phyloP scores from a whole-genome alignment of 2,329 filamentous ascomycete genomes.

The Exserohilum turcica region DNA sequence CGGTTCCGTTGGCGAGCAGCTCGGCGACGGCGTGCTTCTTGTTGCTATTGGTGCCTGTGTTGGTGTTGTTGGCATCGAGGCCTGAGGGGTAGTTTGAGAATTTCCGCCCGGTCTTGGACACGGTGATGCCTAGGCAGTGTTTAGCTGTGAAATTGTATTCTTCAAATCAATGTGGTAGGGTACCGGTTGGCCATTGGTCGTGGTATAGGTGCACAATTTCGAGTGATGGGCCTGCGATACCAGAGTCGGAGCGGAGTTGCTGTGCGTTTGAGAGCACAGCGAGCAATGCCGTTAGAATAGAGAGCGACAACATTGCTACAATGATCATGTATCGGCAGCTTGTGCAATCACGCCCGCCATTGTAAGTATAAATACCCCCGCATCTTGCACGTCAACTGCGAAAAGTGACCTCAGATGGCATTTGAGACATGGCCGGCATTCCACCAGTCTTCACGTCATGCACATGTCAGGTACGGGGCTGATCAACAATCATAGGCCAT shows the following conservation, averaged over 20 bases:
- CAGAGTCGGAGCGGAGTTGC: slow-evolving; percentile 41
- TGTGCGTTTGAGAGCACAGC: slow-evolving; percentile 22
- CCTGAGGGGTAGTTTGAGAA: slow-evolving; percentile 60
- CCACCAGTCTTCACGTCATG: slow-evolving; percentile 31
- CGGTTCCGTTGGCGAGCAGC: slow-evolving; percentile 51
- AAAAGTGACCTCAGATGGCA: slow-evolving; percentile 17
- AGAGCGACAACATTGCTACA: slow-evolving; percentile 7
- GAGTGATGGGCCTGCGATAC: slow-evolving; percentile 50
- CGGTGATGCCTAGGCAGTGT: slow-evolving; percentile 55
- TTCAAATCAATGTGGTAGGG: not conserved
- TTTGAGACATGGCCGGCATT: not conserved
- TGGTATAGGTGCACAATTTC: slow-evolving; percentile 59
- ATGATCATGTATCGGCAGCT: not conserved
- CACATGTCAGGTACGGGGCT: slow-evolving; percentile 23
- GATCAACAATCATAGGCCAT: slow-evolving; percentile 9
- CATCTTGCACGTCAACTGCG: not conserved
- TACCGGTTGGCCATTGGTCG: slow-evolving; percentile 56
- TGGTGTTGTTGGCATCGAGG: slow-evolving; percentile 56
- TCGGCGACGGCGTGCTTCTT: slow-evolving; percentile 58
- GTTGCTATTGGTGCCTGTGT: slow-evolving; percentile 47
- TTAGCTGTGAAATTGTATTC: slow-evolving; percentile 5
- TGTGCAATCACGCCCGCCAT: not conserved
- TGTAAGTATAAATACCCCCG: slow-evolving; percentile 9
- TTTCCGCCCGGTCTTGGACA: slow-evolving; percentile 56
- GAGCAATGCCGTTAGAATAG: slow-evolving; percentile 10